Evolutionary conservation across 352 stramenopile species (phyloP), one percentile per base, ranked within the genome.

Genomic region (Albugo laibachii): DNA sequence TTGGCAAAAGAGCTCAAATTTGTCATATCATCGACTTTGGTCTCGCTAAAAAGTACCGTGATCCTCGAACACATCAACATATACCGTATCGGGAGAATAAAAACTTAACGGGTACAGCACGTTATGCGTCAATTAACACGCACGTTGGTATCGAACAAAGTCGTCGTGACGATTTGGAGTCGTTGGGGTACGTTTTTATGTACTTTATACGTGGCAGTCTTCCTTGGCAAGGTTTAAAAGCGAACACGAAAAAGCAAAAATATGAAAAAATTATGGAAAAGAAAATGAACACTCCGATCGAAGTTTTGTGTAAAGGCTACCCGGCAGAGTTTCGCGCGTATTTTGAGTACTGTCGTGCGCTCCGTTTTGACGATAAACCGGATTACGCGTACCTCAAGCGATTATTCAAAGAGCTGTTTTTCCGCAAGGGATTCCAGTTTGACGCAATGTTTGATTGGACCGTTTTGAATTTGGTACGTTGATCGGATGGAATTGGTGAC

Each of bases 391-490:
- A 89, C 65, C 58, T 89, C 36, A 97, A 93, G 72, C 74, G 93
- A 55, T 65, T 99, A 39, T 99, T 99, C 67, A 97, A 97, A 73
- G 94, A 99, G 58, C 78, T 98, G 20, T 98, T 98, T 64, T 97
- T 97, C 68, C 75, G 93, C 54, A 98, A 98, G 73, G 94, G 93
- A 24, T 98, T 97, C 73, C 85, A 97, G 67, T 97, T 97, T 59
- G 93, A 98, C 61, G 96, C 96, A 51, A 96, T 98, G 84, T 98
- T 97, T 62, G 94, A 98, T 75, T 98, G 94, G 94, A 98, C 92
- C 14, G 85, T 98, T 47, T 79, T 98, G 34, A 86, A 85, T 51
- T 55, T 85, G 61, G 63, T 73, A 61, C 34, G 63, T 59, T 36
- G 31, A 19, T 11, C 46, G 36, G 41, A 11, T 15, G 16, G 44